Conservation (phyloP, 306 rosid genomes). For the Canavalia gladiata region DNA sequence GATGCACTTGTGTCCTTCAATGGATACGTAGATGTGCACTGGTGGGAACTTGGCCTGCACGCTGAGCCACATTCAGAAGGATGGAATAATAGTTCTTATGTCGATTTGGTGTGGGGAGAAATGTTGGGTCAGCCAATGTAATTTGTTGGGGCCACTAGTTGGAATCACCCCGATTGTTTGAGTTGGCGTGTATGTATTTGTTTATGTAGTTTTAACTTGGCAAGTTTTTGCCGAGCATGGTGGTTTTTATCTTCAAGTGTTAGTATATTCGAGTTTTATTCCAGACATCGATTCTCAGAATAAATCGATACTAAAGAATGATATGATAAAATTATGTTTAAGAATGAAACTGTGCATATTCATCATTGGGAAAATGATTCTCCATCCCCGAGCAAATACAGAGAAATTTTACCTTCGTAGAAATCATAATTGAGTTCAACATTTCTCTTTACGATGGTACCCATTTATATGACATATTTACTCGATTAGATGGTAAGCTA, state of each 20-base stretch:
- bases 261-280: no score
- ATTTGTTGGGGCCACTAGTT: neutral
- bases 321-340: no score
- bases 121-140: constrained; percentile 14
- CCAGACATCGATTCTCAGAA: no score
- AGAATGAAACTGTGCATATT: neutral
- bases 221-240: neutral
- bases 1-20: neutral
- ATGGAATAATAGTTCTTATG: constrained; percentile 26
- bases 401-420: neutral
- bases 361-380: neutral
- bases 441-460: neutral
- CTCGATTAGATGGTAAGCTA: no score
- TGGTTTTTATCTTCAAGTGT: no score
- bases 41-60: neutral
- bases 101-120: neutral
- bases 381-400: neutral
- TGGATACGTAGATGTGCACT: neutral
- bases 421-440: neutral
- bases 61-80: constrained; percentile 18
- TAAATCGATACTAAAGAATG: no score
- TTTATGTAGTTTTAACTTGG: neutral
- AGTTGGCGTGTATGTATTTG: constrained; percentile 10
- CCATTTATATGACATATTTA: no score
- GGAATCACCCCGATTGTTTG: neutral